Evolutionary conservation across 2,329 filamentous ascomycete genomes (phyloP), one percentile per base, ranked within the genome.

Genomic region (Pleomassaria siparia): DNA sequence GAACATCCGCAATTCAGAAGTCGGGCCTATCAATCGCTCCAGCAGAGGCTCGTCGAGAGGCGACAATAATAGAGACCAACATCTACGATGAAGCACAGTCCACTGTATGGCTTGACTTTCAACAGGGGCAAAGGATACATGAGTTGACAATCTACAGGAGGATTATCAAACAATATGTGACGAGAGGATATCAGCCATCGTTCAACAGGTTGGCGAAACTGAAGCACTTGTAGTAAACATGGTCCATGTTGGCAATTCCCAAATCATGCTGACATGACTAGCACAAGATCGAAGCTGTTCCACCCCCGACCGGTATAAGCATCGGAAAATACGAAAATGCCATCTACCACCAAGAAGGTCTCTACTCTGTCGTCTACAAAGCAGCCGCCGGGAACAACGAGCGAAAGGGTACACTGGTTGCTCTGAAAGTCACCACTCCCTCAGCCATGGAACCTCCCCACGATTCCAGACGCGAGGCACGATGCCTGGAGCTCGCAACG

Each of bases 401-500:
- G 2, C 46, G 51, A 5, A 60, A 50, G 46, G 56, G 45, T 44
- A 62, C 42, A 41, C 55, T 81, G 10, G 77, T 86, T 5, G 94
- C 92, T 2, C 76, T 99, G 40, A 99, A 99, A 67, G 84, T 96
- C 49, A 95, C 94, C 28, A 84, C 83, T 22, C 85, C 89, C 25
- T 85, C 85, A 29, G 77, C 80, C 44, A 84, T 87, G 72, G 80
- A 85, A 29, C 84, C 88, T 49, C 94, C 94, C 9, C 94, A 99
- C 71, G 85, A 95, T 65, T 87, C 90, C 1, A 75, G 80, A 39
- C 84, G 89, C 35, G 94, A 99, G 74, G 85, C 85, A 43, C 84
- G 85, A 54, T 85, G 97, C 39, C 78, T 99, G 2, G 69, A 70
- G 22, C 71, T 76, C 10, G 76, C 89, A 13, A 76, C 76, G 21